Evolutionary conservation across 2,329 filamentous ascomycete genomes (phyloP), one percentile per base, ranked within the genome.

Genomic region (Alternaria gaisen): DNA sequence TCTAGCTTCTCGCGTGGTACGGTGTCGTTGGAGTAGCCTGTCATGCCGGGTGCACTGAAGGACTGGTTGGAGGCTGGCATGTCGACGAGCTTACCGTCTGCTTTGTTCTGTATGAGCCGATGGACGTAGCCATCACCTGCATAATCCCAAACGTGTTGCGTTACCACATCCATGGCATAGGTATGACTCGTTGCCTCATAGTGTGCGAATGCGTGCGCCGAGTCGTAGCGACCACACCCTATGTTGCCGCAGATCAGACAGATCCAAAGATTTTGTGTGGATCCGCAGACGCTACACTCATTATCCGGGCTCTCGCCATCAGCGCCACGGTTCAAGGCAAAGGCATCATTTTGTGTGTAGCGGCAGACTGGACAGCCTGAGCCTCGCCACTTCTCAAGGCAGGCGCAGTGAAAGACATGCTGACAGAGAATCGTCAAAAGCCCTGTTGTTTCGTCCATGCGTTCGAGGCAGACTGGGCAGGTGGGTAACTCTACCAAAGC

Each of bases 61-160:
- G 66, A 57, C 34, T 70, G 68, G 34, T 76, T 74, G 0, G 77
- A 75, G 3, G 86, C 85, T 0, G 93, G 92, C n/a, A 97, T 84
- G 77, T 98, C 94, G 18, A 97, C 91, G 3, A 97, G 85, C 78
- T 97, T 97, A 24, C 92, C 92, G 76, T 97, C 93, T 10, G 92
- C 90, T 81, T 97, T 97, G 74, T 93, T 93, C 67, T 97, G 91
- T 57, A 99, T 97, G 53, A 98, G 87, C 10, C 95, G 90, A 79
- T 99, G 95, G 50, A 98, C 95, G 85, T 97, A 99, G 73, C 91
- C 91, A 74, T 99, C 95, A 5, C 92, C 93, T 0, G 92, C 92
- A 67, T 99, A 99, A 79, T 99, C 95, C 95, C 95, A 99, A 1
- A 99, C 94, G 70, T 97, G 91, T 77, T 99, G 94, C 0, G 93